A percentile compares a stretch with the other conserved stretches of the same genome.
phyloP scores from a whole-genome alignment of 179 eudicot species.

The Drosera spatulata region DNA sequence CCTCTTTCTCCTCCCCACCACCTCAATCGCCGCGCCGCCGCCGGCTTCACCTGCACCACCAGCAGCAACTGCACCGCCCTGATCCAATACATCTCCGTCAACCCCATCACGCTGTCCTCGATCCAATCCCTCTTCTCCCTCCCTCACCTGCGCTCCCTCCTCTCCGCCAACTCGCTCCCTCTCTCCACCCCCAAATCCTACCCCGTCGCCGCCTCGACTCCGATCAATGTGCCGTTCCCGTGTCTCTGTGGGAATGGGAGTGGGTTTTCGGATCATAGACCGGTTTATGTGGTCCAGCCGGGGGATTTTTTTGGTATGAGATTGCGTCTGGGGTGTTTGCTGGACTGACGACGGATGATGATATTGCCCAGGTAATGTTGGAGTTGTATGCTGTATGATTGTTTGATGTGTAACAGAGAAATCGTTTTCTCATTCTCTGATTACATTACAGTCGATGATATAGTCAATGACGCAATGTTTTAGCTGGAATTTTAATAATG shows the following conservation, averaged over 20 bases:
- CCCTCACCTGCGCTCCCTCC: constrained; percentile 27
- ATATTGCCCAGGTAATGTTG: constrained; percentile 19
- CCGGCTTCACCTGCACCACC: constrained; percentile 7
- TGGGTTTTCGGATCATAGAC: constrained; percentile 36
- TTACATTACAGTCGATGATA: too few relatives aligned
- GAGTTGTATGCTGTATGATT: too few relatives aligned
- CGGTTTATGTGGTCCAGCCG: constrained; percentile 37
- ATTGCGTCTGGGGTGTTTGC: constrained; percentile 42
- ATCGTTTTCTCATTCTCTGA: too few relatives aligned
- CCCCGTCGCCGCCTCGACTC: constrained; percentile 13
- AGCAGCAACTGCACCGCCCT: constrained; percentile 38
- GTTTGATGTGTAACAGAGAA: too few relatives aligned
- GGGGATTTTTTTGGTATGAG: constrained; percentile 36
- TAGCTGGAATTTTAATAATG: too few relatives aligned
- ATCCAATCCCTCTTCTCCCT: constrained; percentile 40
- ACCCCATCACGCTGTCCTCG: constrained; percentile 46
- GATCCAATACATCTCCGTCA: constrained; percentile 53
- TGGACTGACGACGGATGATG: constrained; percentile 36
- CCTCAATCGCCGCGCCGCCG: background rate
- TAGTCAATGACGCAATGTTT: too few relatives aligned
- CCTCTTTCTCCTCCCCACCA: background rate
- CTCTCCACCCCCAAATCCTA: constrained; percentile 18
- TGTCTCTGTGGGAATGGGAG: constrained; percentile 50
- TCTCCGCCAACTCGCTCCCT: constrained; percentile 59
- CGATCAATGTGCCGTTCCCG: constrained; percentile 56